phyloP scores from a whole-genome alignment of 2,329 filamentous ascomycete genomes.

The Trichophyton rubrum region DNA sequence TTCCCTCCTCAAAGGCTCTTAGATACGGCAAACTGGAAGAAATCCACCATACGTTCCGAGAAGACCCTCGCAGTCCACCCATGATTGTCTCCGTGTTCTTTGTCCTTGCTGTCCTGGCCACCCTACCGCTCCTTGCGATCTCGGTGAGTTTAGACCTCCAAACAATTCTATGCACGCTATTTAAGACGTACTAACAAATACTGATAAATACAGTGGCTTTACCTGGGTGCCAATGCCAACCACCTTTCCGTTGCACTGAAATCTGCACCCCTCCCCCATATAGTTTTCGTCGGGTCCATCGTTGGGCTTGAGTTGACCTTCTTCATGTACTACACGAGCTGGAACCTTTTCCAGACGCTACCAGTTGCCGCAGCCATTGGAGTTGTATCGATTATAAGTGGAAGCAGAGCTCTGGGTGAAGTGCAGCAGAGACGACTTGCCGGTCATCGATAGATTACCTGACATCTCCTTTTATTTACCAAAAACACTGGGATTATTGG shows the following conservation, averaged over 20 bases:
- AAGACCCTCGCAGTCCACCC: conserved; percentile 67
- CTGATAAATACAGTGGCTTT: conserved; percentile 51
- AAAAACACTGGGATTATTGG: neutral
- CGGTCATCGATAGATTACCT: conserved; percentile 42
- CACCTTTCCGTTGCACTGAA: conserved; percentile 65
- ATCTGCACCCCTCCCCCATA: conserved; percentile 67
- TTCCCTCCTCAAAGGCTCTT: conserved; percentile 53
- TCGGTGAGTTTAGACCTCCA: conserved; percentile 40
- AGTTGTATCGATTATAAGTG: conserved; percentile 66
- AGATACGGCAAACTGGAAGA: conserved; percentile 74
- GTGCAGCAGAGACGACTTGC: conserved; percentile 78
- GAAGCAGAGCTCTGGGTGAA: conserved; percentile 79
- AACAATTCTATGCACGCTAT: neutral
- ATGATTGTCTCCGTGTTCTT: conserved; percentile 70
- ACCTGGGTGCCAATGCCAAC: conserved; percentile 68
- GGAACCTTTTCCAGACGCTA: conserved; percentile 84
- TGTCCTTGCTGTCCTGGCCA: conserved; percentile 55
- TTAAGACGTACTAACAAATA: neutral
- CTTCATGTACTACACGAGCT: conserved; percentile 83
- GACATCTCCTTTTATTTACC: neutral
- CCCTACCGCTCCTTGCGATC: conserved; percentile 60
- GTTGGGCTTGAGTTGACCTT: conserved; percentile 82
- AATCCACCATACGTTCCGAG: conserved; percentile 83
- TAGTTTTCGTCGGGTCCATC: conserved; percentile 75
- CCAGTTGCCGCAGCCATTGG: conserved; percentile 59